These are phyloP conservation scores for Beauveria varroae DNA, from an alignment of 2,329 filamentous ascomycete genomes.

Conservation along the genomic window DNA sequence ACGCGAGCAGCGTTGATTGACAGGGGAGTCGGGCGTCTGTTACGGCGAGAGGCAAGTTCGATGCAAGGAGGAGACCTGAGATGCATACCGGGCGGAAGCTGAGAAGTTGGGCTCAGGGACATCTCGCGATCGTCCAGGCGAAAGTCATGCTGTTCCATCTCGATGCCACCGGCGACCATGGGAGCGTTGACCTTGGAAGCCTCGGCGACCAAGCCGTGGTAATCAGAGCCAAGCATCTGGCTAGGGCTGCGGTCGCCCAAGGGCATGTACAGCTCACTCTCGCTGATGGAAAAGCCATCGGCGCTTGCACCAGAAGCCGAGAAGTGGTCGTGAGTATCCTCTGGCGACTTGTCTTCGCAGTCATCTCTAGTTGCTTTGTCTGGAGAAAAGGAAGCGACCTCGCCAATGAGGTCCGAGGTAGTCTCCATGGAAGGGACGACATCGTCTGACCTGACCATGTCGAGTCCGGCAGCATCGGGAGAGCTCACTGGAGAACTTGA, in stretches of 20 bases:
- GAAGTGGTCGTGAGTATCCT: conserved; percentile 15
- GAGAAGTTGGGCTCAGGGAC: conserved; percentile 8
- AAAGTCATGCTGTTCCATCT: conserved; percentile 18
- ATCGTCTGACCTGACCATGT: conserved; percentile 1
- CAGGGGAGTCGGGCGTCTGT: conserved; percentile 37
- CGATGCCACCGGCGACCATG: conserved; percentile 11
- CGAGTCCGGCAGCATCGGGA: neutral
- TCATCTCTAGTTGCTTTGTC: conserved; percentile 10
- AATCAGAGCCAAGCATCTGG: conserved; percentile 10
- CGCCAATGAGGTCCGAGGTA: conserved; percentile 10
- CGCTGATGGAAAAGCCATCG: conserved; percentile 12
- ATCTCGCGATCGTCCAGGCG: neutral
- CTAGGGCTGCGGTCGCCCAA: conserved; percentile 10
- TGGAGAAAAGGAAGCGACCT: conserved; percentile 1
- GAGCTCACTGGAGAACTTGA: conserved; percentile 5
- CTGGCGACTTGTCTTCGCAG: conserved; percentile 10
- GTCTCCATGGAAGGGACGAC: conserved; percentile 8
- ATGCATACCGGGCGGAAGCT: conserved; percentile 18
- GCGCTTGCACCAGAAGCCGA: conserved; percentile 12
- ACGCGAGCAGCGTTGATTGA: conserved; percentile 37
- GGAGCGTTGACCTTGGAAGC: conserved; percentile 20
- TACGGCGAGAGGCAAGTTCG: conserved; percentile 47
- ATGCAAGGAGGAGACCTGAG: conserved; percentile 43
- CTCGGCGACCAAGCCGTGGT: conserved; percentile 11
- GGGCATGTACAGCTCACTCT: conserved; percentile 9